Evolutionary conservation across 1,284 basidiomycete genomes (phyloP).

Genomic region (Rhodotorula sp.): DNA sequence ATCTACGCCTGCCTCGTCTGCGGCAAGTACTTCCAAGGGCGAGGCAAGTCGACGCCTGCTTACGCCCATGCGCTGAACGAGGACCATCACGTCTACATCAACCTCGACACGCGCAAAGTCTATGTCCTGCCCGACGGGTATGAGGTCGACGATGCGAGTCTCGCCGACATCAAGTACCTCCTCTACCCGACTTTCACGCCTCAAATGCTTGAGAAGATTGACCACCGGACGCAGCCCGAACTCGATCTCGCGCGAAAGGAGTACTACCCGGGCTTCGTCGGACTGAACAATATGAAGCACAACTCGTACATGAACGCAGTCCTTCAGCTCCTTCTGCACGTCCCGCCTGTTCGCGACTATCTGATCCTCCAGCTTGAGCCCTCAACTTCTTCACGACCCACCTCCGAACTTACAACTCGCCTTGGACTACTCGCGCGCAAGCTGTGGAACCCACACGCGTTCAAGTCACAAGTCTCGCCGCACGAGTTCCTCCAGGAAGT

Average conservation of each 20-base stretch:
- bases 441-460: slow-evolving; percentile 90
- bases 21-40: slow-evolving; percentile 97
- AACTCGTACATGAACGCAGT: slow-evolving; percentile 99
- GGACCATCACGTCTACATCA: slow-evolving; percentile 97
- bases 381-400: not conserved
- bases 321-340: slow-evolving; percentile 87
- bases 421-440: slow-evolving; percentile 80
- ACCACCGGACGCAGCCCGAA: slow-evolving; percentile 51
- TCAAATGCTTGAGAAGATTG: slow-evolving; percentile 62
- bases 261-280: slow-evolving; percentile 91
- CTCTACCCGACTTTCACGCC: slow-evolving; percentile 75
- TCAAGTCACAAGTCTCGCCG: slow-evolving; percentile 97
- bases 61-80: slow-evolving; percentile 97
- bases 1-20: slow-evolving; percentile 97
- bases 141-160: slow-evolving; percentile 86
- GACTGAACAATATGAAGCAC: slow-evolving; percentile 93
- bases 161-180: slow-evolving; percentile 90
- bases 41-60: slow-evolving; percentile 87
- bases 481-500: slow-evolving; percentile 99
- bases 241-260: slow-evolving; percentile 77
- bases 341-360: slow-evolving; percentile 83
- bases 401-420: slow-evolving; percentile 44
- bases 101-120: slow-evolving; percentile 81
- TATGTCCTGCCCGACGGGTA: slow-evolving; percentile 99
- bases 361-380: slow-evolving; percentile 51